phyloP scores from a whole-genome alignment of 345 rosid species.

The Excoecaria agallocha region DNA sequence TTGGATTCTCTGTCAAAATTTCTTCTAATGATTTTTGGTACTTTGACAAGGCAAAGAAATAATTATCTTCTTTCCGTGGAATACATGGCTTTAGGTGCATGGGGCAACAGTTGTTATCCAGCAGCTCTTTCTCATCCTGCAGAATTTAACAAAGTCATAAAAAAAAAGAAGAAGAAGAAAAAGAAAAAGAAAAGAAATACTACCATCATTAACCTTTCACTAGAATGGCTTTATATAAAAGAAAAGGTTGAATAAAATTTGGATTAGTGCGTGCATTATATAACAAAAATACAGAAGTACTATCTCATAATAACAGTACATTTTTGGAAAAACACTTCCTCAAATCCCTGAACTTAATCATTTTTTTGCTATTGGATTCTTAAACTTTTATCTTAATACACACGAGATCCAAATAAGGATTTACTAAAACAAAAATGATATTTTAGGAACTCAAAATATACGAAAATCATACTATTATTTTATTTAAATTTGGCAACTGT shows the following conservation, averaged over 20 bases:
- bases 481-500: too few relatives aligned
- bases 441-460: too few relatives aligned
- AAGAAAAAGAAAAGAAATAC: too few relatives aligned
- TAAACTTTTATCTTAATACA: too few relatives aligned
- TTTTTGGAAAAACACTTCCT: not conserved
- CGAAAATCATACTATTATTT: too few relatives aligned
- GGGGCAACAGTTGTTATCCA: slow-evolving; percentile 73
- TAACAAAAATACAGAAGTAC: not conserved
- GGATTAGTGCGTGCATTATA: too few relatives aligned
- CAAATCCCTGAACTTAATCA: too few relatives aligned
- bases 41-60: slow-evolving; percentile 85
- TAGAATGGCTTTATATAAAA: not conserved
- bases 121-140: slow-evolving; percentile 92
- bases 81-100: slow-evolving; percentile 78
- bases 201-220: not conserved
- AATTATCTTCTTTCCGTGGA: slow-evolving; percentile 82
- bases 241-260: not conserved
- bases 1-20: slow-evolving; percentile 54
- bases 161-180: too few relatives aligned
- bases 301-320: not conserved
- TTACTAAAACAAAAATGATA: too few relatives aligned
- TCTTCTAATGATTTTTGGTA: slow-evolving; percentile 83
- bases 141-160: slow-evolving; percentile 23
- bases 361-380: too few relatives aligned
- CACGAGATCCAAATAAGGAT: too few relatives aligned